Evolutionary conservation across 225 moss, liverwort and hornwort genomes (phyloP), one percentile per base, ranked within the genome.

Genomic region (Sphagnum tenellum): DNA sequence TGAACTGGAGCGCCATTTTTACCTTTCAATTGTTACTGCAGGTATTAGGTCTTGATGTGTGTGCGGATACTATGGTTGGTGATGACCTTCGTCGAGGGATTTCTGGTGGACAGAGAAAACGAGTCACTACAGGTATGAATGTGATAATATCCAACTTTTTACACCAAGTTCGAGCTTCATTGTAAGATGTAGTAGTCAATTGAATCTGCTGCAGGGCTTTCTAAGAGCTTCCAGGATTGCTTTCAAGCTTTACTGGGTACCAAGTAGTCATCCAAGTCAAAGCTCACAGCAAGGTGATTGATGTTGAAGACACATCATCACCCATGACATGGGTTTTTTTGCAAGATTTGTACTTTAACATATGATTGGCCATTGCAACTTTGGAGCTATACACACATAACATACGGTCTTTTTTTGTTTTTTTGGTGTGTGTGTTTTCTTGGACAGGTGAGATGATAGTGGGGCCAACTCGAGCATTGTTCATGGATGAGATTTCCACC

Each of bases 31-130:
- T 60, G 8, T 45, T 12, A 50, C 29, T 29, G 81, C 67, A 94
- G 94, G 87, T 94, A 44, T 53, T 94, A 70, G 90, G 90, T 7
- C 69, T 94, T 64, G 94, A 94, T 60, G 81, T 90, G 47, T 94
- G 94, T 52, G 80, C 90, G 44, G 94, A 94, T 65, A 83, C 70
- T 12, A 13, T 82, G 59, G 84, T 90, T 8, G 94, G 94, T 62
- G 84, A 90, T 59, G 86, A 80, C 0, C 82, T 94, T 88, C 70
- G 71, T 7, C 83, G 94, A 51, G 94, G 94, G 49, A 90, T 94
- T 51, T 94, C 94, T 6, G 94, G 94, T 60, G 94, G 94, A 54
- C 94, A 94, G 68, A 90, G 82, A 78, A 88, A 86, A 64, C 72
- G 94, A 4, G 90, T 90, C 5, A 94, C 94, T 9, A 90, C 88